Conservation (phyloP, 129 eudicot species). For the Artemisia annua region DNA sequence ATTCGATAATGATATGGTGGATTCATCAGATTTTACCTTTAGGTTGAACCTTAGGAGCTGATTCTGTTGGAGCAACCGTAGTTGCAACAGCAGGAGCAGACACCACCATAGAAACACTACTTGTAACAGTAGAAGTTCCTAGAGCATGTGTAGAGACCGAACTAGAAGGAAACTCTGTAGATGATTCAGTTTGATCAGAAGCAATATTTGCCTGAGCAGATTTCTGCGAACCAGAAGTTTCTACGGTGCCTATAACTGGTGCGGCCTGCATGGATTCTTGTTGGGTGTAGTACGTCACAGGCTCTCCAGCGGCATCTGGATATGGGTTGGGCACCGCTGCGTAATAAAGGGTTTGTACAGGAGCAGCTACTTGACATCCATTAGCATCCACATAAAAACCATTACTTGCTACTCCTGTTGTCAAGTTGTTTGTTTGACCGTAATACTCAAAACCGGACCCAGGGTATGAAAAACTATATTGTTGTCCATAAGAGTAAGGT, state of each 20-base stretch:
- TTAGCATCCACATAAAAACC: constrained; percentile 53
- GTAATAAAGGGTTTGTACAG: constrained; percentile 53
- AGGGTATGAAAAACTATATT: constrained; percentile 47
- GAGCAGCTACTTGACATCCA: constrained; percentile 47
- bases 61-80: constrained; percentile 29
- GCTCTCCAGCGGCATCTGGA: constrained; percentile 38
- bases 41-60: constrained; percentile 61
- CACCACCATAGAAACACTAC: constrained; percentile 36
- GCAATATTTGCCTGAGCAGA: constrained; percentile 16
- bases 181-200: constrained; percentile 26
- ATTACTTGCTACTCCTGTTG: constrained; percentile 28
- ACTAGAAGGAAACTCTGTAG: constrained; percentile 34
- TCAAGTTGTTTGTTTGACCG: constrained; percentile 38
- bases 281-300: constrained; percentile 53
- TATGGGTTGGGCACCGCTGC: constrained; percentile 37
- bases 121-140: constrained; percentile 28
- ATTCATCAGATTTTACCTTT: constrained; percentile 56
- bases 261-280: constrained; percentile 43
- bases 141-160: constrained; percentile 31
- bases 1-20: not conserved
- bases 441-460: constrained; percentile 51
- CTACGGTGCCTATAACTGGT: constrained; percentile 34
- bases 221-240: constrained; percentile 32
- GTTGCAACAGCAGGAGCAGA: constrained; percentile 42
- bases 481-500: constrained; percentile 54